Evolutionary conservation across 768 basidiomycete species (phyloP).

Genomic region (Macrolepiota fuliginosa): DNA sequence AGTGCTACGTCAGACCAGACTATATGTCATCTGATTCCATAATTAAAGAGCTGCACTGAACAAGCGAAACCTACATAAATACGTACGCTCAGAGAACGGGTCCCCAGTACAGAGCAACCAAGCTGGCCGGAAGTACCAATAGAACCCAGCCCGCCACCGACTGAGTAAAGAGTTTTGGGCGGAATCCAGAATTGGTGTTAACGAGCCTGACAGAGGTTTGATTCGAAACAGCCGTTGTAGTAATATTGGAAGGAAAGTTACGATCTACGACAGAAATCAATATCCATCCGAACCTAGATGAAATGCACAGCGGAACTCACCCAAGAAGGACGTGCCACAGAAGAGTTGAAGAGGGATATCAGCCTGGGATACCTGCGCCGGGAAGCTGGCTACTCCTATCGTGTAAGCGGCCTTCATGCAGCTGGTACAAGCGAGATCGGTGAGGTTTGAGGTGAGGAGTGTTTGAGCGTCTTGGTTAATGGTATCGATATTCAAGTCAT

Average conservation of each 20-base stretch:
- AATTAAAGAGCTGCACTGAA: background rate
- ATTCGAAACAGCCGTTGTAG: background rate
- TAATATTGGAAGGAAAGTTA: background rate
- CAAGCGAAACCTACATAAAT: background rate
- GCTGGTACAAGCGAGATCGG: constrained; percentile 39
- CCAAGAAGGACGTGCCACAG: constrained; percentile 44
- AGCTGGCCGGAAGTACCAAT: background rate
- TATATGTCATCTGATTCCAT: background rate
- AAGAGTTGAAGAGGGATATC: constrained; percentile 20
- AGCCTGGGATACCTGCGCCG: constrained; percentile 24
- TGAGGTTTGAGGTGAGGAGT: constrained; percentile 23
- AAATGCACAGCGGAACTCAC: constrained; percentile 24
- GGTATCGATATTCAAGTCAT: constrained; percentile 22
- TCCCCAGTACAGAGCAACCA: background rate
- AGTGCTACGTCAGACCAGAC: no score
- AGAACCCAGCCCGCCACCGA: background rate
- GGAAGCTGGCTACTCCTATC: constrained; percentile 28
- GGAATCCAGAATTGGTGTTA: background rate
- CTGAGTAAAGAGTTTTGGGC: background rate
- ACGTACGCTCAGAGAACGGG: background rate
- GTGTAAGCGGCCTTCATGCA: constrained; percentile 46
- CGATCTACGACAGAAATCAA: constrained; percentile 7
- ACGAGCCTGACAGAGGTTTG: background rate
- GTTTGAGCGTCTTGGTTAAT: constrained; percentile 21
- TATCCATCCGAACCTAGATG: background rate